Evolutionary conservation across 805 yeast genomes (phyloP).

Genomic region (Kurtzmaniella fragi): DNA sequence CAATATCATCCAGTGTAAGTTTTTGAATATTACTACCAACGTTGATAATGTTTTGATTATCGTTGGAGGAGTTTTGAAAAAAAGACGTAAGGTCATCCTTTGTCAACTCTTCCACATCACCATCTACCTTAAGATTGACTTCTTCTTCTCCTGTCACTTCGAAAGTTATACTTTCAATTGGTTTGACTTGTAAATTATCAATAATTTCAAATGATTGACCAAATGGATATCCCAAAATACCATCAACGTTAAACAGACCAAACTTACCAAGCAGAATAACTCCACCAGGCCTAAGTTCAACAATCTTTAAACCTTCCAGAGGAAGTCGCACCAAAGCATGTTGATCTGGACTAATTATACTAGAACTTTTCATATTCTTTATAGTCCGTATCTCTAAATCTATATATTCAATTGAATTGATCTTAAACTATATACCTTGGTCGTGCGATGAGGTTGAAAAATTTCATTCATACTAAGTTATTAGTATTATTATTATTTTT

Average conservation of each 20-base stretch:
- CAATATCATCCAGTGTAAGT: slow-evolving; percentile 76
- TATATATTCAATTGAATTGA: no score
- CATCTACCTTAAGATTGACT: slow-evolving; percentile 13
- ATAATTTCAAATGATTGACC: slow-evolving; percentile 88
- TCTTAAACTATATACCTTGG: no score
- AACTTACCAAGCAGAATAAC: slow-evolving; percentile 81
- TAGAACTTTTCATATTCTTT: slow-evolving; percentile 15
- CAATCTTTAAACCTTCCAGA: slow-evolving; percentile 70
- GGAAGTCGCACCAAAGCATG: slow-evolving; percentile 72
- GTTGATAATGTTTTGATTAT: slow-evolving; percentile 61
- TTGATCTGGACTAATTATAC: slow-evolving; percentile 41
- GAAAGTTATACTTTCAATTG: slow-evolving; percentile 39
- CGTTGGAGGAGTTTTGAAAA: slow-evolving; percentile 47
- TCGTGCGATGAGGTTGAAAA: no score
- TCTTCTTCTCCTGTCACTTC: slow-evolving; percentile 25
- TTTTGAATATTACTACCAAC: slow-evolving; percentile 70
- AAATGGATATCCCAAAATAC: slow-evolving; percentile 71
- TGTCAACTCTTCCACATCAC: slow-evolving; percentile 25
- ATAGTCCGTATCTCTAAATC: no score
- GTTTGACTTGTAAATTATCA: slow-evolving; percentile 48
- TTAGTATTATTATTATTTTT: not conserved
- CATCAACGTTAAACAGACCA: slow-evolving; percentile 75
- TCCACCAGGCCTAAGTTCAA: slow-evolving; percentile 58
- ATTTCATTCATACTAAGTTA: no score
- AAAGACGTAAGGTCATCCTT: slow-evolving; percentile 32